Percentiles rank a stretch among this genome's conserved stretches.
Evolutionary conservation across 768 basidiomycete species (phyloP).

Genomic region (Rhizopogon vesiculosus): DNA sequence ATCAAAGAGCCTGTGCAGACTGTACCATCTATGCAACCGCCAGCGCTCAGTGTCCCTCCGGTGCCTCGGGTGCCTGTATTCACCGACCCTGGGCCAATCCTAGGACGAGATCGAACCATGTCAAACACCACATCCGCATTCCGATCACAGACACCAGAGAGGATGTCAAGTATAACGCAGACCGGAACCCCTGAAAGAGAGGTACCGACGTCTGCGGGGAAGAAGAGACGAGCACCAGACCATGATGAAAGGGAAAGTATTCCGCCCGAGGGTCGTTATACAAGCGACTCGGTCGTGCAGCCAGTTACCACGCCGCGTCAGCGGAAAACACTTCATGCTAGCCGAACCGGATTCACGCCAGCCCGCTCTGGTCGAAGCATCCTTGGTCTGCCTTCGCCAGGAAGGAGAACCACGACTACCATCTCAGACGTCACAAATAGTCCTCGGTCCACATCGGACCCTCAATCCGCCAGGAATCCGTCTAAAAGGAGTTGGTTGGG

Average conservation of each 20-base stretch:
- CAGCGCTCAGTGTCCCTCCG: slow-evolving; percentile 14
- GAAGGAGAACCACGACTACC: slow-evolving; percentile 35
- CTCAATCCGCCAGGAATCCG: slow-evolving; percentile 28
- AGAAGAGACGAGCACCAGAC: slow-evolving; percentile 73
- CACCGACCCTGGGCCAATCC: slow-evolving; percentile 6
- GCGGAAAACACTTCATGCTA: slow-evolving; percentile 50
- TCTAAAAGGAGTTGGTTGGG: slow-evolving; percentile 68
- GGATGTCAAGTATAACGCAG: slow-evolving; percentile 17
- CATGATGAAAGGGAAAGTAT: slow-evolving; percentile 63
- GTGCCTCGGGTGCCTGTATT: slow-evolving; percentile 12
- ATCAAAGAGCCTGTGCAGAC: slow-evolving; percentile 36
- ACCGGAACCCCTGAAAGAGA: slow-evolving; percentile 46
- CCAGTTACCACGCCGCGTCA: slow-evolving; percentile 53
- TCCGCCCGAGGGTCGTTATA: slow-evolving; percentile 63
- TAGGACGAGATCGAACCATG: slow-evolving; percentile 19
- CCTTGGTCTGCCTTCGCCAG: slow-evolving; percentile 40
- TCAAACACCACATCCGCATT: slow-evolving; percentile 41
- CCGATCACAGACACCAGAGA: slow-evolving; percentile 54
- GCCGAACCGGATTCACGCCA: slow-evolving; percentile 72
- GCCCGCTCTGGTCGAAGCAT: slow-evolving; percentile 41
- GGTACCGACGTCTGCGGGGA: slow-evolving; percentile 43
- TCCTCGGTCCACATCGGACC: slow-evolving; percentile 34
- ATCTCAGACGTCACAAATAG: slow-evolving; percentile 68
- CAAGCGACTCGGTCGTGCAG: slow-evolving; percentile 29
- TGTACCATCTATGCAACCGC: slow-evolving; percentile 6